A percentile compares a stretch with the other conserved stretches of the same genome.
phyloP scores from a whole-genome alignment of 768 basidiomycete genomes.

The Auriscalpium orientale region DNA sequence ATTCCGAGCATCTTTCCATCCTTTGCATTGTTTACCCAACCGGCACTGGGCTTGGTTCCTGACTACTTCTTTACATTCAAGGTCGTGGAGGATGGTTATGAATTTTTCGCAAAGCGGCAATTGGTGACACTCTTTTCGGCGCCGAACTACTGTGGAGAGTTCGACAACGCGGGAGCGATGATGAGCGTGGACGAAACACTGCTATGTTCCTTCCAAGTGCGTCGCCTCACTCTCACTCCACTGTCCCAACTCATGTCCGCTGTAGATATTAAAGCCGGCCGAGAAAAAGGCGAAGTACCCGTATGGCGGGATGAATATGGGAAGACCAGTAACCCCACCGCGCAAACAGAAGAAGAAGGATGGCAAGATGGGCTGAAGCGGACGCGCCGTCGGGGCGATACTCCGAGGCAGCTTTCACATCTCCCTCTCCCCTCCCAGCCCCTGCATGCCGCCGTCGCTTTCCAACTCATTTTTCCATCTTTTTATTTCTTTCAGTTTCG shows the following conservation, averaged over 20 bases:
- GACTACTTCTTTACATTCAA: slow-evolving; percentile 22
- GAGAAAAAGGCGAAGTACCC: slow-evolving; percentile 97
- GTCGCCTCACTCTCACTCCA: neutral
- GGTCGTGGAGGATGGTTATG: slow-evolving; percentile 99
- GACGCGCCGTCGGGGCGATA: neutral
- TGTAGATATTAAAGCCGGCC: slow-evolving; percentile 93
- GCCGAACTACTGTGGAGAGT: slow-evolving; percentile 92
- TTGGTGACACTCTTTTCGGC: slow-evolving; percentile 96
- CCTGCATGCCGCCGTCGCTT: neutral
- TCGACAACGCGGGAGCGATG: slow-evolving; percentile 99
- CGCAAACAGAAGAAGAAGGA: slow-evolving; percentile 98
- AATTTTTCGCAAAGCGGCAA: slow-evolving; percentile 97
- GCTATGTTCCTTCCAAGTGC: slow-evolving; percentile 94
- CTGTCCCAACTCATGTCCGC: neutral
- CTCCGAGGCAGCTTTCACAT: neutral
- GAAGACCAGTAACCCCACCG: slow-evolving; percentile 87
- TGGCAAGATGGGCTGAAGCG: slow-evolving; percentile 46
- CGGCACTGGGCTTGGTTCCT: neutral
- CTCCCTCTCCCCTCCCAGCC: neutral
- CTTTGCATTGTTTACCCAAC: neutral
- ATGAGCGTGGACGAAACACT: slow-evolving; percentile 99
- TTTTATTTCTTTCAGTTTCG: slow-evolving; percentile 4
- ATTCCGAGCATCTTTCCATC: neutral
- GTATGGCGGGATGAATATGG: slow-evolving; percentile 81
- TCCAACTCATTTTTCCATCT: neutral